Percentiles rank a stretch among this genome's conserved stretches.
Conservation (phyloP, 2,329 filamentous ascomycete genomes). For the Pyrenochaeta sp. region DNA sequence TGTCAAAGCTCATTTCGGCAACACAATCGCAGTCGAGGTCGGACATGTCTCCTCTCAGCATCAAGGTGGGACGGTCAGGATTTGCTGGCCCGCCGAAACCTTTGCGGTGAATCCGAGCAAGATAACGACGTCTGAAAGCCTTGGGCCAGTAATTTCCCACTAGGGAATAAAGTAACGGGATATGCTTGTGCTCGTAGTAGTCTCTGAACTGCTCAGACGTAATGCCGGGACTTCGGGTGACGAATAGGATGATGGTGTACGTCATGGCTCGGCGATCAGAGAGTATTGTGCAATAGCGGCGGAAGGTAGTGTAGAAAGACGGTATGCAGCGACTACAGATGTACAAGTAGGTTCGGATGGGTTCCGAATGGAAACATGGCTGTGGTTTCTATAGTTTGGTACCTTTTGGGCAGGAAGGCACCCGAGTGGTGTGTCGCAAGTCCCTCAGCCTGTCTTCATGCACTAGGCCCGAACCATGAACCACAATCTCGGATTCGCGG, state of each 20-base stretch:
- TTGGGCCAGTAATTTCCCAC: slow-evolving; percentile 26
- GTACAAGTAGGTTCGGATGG: too few relatives aligned
- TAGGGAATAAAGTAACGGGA: slow-evolving; percentile 32
- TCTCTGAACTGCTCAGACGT: slow-evolving; percentile 35
- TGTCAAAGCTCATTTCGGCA: slow-evolving; percentile 31
- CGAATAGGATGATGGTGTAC: slow-evolving; percentile 34
- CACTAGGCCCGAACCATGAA: slow-evolving; percentile 16
- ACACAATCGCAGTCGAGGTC: slow-evolving; percentile 38
- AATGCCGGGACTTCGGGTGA: slow-evolving; percentile 30
- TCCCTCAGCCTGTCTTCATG: too few relatives aligned
- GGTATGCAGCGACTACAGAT: too few relatives aligned
- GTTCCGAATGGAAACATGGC: too few relatives aligned
- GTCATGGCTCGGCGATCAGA: slow-evolving; percentile 20
- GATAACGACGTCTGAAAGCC: slow-evolving; percentile 32
- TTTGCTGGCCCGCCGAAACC: slow-evolving; percentile 37
- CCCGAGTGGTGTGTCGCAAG: too few relatives aligned
- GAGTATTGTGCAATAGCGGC: background rate
- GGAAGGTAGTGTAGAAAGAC: background rate
- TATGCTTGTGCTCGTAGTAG: slow-evolving; percentile 36
- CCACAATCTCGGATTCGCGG: too few relatives aligned
- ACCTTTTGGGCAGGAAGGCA: too few relatives aligned
- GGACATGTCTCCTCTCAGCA: slow-evolving; percentile 29
- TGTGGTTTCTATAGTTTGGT: too few relatives aligned
- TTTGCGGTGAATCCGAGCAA: slow-evolving; percentile 32
- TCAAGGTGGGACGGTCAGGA: slow-evolving; percentile 27